Conservation (phyloP, 1,139 yeast genomes). For the Lodderomyces jiufengensis region DNA sequence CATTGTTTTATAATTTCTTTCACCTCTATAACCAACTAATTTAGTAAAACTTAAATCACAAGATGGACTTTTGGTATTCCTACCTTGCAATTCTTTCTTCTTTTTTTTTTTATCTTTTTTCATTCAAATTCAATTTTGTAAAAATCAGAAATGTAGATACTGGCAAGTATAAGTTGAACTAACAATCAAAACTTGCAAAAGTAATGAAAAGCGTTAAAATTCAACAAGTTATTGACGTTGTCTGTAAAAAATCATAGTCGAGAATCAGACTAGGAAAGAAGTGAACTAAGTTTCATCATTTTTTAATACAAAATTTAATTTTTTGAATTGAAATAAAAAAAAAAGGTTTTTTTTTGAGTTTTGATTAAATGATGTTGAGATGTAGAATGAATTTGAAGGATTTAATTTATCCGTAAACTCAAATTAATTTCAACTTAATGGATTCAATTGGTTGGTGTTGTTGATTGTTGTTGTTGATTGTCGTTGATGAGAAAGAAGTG, state of each 20-base stretch:
- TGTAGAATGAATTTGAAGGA: too few relatives aligned
- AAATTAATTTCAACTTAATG: conserved; percentile 1
- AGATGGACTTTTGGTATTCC: neutral
- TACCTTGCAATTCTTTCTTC: neutral
- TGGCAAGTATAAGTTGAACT: conserved; percentile 76
- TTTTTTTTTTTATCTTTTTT: neutral
- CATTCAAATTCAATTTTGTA: conserved; percentile 1
- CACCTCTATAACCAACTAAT: conserved; percentile 6
- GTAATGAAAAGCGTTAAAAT: conserved; percentile 1
- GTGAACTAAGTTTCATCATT: conserved; percentile 59
- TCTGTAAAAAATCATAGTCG: conserved; percentile 82
- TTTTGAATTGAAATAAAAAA: neutral
- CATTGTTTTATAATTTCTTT: too few relatives aligned
- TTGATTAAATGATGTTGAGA: conserved; percentile 2
- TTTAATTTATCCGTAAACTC: conserved; percentile 2
- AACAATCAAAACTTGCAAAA: conserved; percentile 8
- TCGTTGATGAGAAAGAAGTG: too few relatives aligned
- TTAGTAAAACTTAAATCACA: conserved; percentile 2
- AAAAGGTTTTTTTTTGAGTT: conserved; percentile 1
- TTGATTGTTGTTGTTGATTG: neutral
- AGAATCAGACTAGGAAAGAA: conserved; percentile 75
- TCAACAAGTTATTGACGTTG: conserved; percentile 47
- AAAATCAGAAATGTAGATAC: conserved; percentile 70
- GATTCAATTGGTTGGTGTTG: too few relatives aligned
- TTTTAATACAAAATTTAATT: conserved; percentile 4